phyloP scores from a whole-genome alignment of 1,139 yeast genomes.

The Debaryomyces robertsiae region DNA sequence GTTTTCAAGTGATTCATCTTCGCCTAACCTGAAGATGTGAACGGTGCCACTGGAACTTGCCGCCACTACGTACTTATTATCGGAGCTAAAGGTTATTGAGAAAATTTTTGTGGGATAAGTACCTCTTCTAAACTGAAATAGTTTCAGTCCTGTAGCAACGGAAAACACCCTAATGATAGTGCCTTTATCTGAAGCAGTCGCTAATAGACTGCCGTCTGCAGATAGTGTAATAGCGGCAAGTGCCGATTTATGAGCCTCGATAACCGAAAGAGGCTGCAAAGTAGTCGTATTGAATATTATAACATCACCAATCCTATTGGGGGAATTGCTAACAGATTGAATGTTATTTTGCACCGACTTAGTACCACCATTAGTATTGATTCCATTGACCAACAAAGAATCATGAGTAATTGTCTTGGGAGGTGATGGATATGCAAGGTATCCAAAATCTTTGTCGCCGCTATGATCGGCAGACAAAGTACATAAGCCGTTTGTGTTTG shows the following conservation, averaged over 20 bases:
- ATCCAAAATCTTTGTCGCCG: conserved; percentile 51
- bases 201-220: conserved; percentile 77
- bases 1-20: conserved; percentile 53
- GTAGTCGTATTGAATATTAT: conserved; percentile 77
- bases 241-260: conserved; percentile 90
- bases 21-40: conserved; percentile 79
- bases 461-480: conserved; percentile 63
- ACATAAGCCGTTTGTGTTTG: conserved; percentile 63
- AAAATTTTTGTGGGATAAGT: conserved; percentile 91
- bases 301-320: conserved; percentile 78
- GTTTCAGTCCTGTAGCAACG: conserved; percentile 79
- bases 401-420: conserved; percentile 53
- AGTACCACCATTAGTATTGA: conserved; percentile 49
- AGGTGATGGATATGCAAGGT: conserved; percentile 88
- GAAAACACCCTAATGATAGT: conserved; percentile 87
- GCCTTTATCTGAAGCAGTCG: conserved; percentile 95
- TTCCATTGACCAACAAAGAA: conserved; percentile 43
- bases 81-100: conserved; percentile 76
- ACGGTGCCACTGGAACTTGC: conserved; percentile 92
- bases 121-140: conserved; percentile 91
- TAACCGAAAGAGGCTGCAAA: conserved; percentile 82
- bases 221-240: conserved; percentile 79
- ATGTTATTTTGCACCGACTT: conserved; percentile 46
- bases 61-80: conserved; percentile 75
- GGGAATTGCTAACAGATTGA: conserved; percentile 47